A percentile compares a stretch with the other conserved stretches of the same genome.
These are phyloP conservation scores for Guadua angustifolia DNA, from an alignment of 176 grass and related monocot species.

Conservation along the genomic window DNA sequence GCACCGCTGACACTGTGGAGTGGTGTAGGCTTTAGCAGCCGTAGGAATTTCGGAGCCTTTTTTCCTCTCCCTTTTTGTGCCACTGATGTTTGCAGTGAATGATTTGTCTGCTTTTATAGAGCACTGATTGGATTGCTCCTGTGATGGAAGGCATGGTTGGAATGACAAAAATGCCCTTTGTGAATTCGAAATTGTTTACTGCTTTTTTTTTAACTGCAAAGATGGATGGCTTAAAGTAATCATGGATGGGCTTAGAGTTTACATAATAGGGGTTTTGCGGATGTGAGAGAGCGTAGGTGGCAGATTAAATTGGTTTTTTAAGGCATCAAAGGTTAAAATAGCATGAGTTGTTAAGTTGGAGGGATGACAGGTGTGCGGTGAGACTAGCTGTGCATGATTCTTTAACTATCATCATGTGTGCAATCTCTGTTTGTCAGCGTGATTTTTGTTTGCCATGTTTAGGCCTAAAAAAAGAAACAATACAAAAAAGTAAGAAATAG, in stretches of 20 bases:
- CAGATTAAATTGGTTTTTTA: background rate
- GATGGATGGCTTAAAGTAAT: background rate
- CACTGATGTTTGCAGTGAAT: background rate
- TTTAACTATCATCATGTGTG: background rate
- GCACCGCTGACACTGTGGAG: slow-evolving; percentile 13
- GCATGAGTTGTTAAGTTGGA: background rate
- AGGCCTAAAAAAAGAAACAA: background rate
- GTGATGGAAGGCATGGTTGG: background rate
- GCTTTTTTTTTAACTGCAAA: background rate
- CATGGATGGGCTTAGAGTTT: background rate
- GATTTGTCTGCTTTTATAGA: slow-evolving; percentile 38
- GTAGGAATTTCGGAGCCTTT: slow-evolving; percentile 6
- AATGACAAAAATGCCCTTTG: slow-evolving; percentile 9
- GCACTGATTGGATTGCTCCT: background rate
- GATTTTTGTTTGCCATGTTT: background rate
- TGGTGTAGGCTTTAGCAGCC: slow-evolving; percentile 34
- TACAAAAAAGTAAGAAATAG: background rate
- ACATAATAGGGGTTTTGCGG: background rate
- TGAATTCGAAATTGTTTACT: background rate
- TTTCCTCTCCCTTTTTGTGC: background rate
- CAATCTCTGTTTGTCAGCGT: background rate
- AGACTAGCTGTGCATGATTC: background rate
- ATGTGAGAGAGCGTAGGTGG: background rate
- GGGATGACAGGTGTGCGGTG: background rate
- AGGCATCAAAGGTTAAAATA: background rate